phyloP scores from a whole-genome alignment of 2,329 filamentous ascomycete genomes.

The Fusarium paranaense region DNA sequence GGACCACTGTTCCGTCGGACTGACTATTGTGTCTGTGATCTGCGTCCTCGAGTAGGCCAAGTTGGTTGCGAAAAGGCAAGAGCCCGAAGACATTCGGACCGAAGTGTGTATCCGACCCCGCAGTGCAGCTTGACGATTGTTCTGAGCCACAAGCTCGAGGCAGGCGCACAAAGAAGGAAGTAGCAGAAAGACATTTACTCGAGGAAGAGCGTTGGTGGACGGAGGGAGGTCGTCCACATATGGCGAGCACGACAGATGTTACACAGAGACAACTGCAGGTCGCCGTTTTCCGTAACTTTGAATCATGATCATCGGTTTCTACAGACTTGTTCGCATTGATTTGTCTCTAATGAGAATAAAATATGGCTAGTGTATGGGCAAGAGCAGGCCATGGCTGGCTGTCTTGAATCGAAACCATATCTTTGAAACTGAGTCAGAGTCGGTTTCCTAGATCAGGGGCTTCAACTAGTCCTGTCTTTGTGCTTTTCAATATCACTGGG shows the following conservation, averaged over 20 bases:
- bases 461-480: not conserved
- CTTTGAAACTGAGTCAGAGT: not conserved
- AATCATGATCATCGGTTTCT: not conserved
- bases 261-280: not conserved
- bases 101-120: not conserved
- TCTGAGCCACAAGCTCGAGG: not conserved
- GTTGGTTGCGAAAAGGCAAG: not conserved
- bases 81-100: not conserved
- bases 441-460: not conserved
- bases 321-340: no score
- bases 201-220: no score
- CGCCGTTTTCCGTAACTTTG: not conserved
- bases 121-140: not conserved
- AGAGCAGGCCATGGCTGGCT: not conserved
- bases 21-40: not conserved
- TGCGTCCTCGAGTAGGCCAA: not conserved
- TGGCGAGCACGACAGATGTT: not conserved
- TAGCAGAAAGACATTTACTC: not conserved
- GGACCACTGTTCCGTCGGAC: not conserved
- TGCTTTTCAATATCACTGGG: not conserved
- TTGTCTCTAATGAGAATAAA: no score
- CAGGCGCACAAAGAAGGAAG: not conserved
- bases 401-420: not conserved
- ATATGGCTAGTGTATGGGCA: no score
- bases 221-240: not conserved